Base-by-base conservation (phyloP, 345 rosid genomes). In the Eucalyptus microcorys region DNA sequence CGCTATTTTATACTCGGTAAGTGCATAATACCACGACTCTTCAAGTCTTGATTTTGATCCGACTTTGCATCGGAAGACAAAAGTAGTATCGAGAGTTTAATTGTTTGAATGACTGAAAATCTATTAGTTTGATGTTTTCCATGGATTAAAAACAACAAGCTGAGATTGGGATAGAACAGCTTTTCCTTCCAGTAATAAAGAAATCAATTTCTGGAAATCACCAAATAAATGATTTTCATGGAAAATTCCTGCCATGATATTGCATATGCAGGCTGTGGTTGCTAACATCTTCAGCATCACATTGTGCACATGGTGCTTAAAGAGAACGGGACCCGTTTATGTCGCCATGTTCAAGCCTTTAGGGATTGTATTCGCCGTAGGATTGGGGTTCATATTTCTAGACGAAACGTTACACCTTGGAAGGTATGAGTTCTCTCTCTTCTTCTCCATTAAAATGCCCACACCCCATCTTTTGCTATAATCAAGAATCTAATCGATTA, bases 1-100 rank as follows among this genome's bases (percentile, higher is more conserved):
- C 55, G 90, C 94, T 61, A 90, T 94, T 59, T n/a, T 91, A 45
- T 94, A 92, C 89, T 91, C 92, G 5, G 95, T 94, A 90, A 90
- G 94, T 0, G 61, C 34, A 30, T 6, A 61, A 61, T 30, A 61
- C 16, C 0, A 6, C 8, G 17, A 30, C 16, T 61, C 34, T 13
- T 61, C 14, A 30, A 61, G 68, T 61, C 68, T 61, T 1, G 34
- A n/a, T n/a, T n/a, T n/a, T n/a, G n/a, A n/a, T n/a, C n/a, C n/a
- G n/a, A 61, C 16, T 61, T 61, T 3, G 16, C n/a, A 0, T 27
- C 0, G 7, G 15, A 59, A 59, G 68, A 30, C n/a, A 59, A 59
- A 59, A 59, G 68, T 30, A 59, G 68, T 59, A 13, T 27, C 3
- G 14, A 59, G 68, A 59, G 68, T 27, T 5, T 16, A 13, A 27